These are phyloP conservation scores for Gossypium arboreum DNA, from an alignment of 345 rosid species.

Conservation along the genomic window DNA sequence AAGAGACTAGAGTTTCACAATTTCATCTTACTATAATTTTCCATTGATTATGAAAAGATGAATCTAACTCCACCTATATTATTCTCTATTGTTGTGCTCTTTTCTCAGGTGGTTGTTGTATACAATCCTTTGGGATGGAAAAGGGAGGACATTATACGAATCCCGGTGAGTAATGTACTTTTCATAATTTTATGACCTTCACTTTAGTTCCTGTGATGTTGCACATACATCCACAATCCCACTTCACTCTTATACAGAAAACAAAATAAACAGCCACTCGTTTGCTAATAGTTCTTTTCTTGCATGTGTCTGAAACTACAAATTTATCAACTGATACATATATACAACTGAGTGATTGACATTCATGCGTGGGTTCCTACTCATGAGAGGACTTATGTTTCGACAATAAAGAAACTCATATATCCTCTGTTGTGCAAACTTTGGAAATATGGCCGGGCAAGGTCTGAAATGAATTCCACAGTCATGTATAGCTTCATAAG, in stretches of 20 bases:
- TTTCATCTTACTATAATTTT: background rate
- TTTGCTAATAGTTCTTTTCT: background rate
- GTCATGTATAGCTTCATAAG: background rate
- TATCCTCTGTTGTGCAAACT: background rate
- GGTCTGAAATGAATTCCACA: background rate
- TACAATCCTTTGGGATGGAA: constrained; percentile 71
- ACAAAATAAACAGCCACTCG: background rate
- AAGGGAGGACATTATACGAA: constrained; percentile 50
- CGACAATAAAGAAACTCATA: background rate
- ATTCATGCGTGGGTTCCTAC: background rate
- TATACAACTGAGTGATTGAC: background rate
- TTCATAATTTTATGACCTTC: constrained; percentile 3
- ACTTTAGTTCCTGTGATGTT: background rate
- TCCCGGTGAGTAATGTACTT: constrained; percentile 47
- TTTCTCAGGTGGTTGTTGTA: constrained; percentile 43
- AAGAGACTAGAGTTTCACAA: constrained; percentile 3
- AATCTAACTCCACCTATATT: constrained; percentile 5
- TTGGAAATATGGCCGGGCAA: background rate
- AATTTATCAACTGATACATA: background rate
- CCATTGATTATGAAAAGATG: constrained; percentile 9
- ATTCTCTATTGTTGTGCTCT: constrained; percentile 5
- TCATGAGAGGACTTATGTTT: background rate
- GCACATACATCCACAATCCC: constrained; percentile 1
- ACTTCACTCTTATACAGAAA: background rate
- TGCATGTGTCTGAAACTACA: background rate